Percentiles rank a stretch among this genome's conserved stretches.
Conservation (phyloP, 2,329 filamentous ascomycete genomes). For the Aureobasidium mangrovei region DNA sequence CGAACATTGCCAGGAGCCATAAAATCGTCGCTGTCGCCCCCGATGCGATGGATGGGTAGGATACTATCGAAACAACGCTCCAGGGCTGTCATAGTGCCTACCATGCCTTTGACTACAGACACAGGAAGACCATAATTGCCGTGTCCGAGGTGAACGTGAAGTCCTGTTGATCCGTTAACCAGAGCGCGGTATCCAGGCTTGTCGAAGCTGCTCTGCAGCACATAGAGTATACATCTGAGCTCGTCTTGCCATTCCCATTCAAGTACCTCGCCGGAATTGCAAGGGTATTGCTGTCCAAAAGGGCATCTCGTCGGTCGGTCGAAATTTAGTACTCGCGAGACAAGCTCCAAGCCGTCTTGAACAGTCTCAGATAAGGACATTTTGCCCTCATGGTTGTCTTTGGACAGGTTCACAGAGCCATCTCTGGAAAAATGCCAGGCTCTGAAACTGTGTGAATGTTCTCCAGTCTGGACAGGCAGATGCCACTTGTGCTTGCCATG, state of each 20-base stretch:
- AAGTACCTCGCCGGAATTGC: neutral
- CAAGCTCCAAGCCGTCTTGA: neutral
- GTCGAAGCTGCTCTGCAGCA: neutral
- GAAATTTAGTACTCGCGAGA: neutral
- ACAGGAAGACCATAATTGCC: neutral
- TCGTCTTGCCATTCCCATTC: neutral
- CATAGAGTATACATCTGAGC: neutral
- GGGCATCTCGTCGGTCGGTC: neutral
- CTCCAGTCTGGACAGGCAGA: neutral
- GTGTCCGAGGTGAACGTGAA: neutral
- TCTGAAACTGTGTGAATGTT: neutral
- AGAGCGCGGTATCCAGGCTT: neutral
- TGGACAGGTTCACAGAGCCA: neutral
- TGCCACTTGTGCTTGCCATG: neutral
- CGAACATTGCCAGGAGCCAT: neutral
- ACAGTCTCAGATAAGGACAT: neutral
- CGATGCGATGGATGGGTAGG: neutral
- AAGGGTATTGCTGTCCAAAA: neutral
- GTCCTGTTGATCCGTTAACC: neutral
- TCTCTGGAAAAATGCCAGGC: neutral
- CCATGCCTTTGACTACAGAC: neutral
- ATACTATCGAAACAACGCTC: slow-evolving; percentile 4
- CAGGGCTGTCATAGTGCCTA: slow-evolving; percentile 1
- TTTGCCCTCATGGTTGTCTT: neutral
- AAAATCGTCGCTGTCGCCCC: neutral